Base-by-base conservation (phyloP, 2,329 filamentous ascomycete species). In the Alternaria sp. region DNA sequence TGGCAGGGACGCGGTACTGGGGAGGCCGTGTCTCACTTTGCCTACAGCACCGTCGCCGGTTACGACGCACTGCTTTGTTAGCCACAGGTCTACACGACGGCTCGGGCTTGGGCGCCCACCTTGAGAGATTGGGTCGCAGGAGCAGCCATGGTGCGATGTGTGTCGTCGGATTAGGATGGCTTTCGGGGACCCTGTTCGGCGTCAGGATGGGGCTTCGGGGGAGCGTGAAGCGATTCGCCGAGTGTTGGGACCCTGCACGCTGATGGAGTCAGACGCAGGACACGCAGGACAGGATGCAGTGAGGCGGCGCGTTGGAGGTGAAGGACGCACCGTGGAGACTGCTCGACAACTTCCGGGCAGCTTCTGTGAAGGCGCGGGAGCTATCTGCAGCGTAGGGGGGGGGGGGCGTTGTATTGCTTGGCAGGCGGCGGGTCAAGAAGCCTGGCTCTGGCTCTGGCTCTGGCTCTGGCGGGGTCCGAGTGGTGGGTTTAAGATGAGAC, bases 41-140 rank as follows among this genome's bases (percentile, higher is more conserved):
- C 95, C 95, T 73, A 99, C 95, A 78, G 95, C 95, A 91, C 95
- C 95, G 80, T 99, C 95, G 83, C 95, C 95, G 65, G 95, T 98
- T 77, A 99, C 95, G 78, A 99, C 95, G 80, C 95, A 99, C 93
- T 97, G 73, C 33, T 37, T 41, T 24, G 60, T 74, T 61, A 74
- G 72, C 56, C 17, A 52, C 11, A 7, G 8, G 3, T 39, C 17
- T 11, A n/a, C 17, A 13, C 42, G 31, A 39, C 17, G 8, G 24
- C 21, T 11, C 26, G 14, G 41, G 11, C 52, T 33, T 31, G 33
- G 34, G 23, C 8, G 61, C 65, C 62, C 83, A 95, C 92, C 91
- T 97, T 96, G 77, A 96, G 83, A 71, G 92, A 96, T 83, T 96
- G 92, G 75, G 93, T 94, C 74, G 90, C 90, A 62, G 89, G 90